Evolutionary conservation across 2,329 filamentous ascomycete genomes (phyloP).

Genomic region (Cercospora brassicicola): DNA sequence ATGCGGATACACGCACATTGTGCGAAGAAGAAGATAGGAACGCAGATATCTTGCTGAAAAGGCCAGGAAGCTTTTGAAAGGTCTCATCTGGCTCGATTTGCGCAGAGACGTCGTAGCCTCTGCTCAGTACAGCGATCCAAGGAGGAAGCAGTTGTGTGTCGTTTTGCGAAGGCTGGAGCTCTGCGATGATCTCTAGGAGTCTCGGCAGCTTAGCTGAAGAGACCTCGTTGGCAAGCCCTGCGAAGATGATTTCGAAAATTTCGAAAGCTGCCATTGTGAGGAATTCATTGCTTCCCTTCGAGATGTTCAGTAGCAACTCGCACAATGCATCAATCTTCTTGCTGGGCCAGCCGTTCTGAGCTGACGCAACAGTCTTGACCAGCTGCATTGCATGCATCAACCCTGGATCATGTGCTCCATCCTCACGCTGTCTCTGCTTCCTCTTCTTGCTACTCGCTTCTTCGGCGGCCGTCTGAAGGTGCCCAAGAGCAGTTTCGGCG

Average conservation of each 20-base stretch:
- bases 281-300: slow-evolving; percentile 87
- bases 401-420: slow-evolving; percentile 63
- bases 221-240: slow-evolving; percentile 82
- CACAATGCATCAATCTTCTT: slow-evolving; percentile 92
- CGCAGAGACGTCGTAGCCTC: slow-evolving; percentile 90
- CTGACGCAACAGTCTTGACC: slow-evolving; percentile 82
- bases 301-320: slow-evolving; percentile 84
- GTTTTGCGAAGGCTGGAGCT: slow-evolving; percentile 85
- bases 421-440: slow-evolving; percentile 52
- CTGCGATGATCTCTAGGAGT: slow-evolving; percentile 85
- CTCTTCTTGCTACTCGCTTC: slow-evolving; percentile 71
- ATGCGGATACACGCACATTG: slow-evolving; percentile 91
- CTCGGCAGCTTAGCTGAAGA: slow-evolving; percentile 86
- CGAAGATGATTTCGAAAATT: slow-evolving; percentile 96
- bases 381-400: slow-evolving; percentile 91
- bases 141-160: slow-evolving; percentile 92
- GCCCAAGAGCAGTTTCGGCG: slow-evolving; percentile 83
- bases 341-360: slow-evolving; percentile 92
- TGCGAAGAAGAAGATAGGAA: slow-evolving; percentile 86
- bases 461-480: slow-evolving; percentile 72
- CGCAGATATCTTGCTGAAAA: slow-evolving; percentile 75
- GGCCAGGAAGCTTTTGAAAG: slow-evolving; percentile 81
- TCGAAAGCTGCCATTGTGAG: slow-evolving; percentile 96
- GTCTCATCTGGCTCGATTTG: slow-evolving; percentile 87
- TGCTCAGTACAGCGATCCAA: slow-evolving; percentile 92